Base-by-base conservation (phyloP, 495 filamentous ascomycete species). In the Saxophila tyrrhenica region DNA sequence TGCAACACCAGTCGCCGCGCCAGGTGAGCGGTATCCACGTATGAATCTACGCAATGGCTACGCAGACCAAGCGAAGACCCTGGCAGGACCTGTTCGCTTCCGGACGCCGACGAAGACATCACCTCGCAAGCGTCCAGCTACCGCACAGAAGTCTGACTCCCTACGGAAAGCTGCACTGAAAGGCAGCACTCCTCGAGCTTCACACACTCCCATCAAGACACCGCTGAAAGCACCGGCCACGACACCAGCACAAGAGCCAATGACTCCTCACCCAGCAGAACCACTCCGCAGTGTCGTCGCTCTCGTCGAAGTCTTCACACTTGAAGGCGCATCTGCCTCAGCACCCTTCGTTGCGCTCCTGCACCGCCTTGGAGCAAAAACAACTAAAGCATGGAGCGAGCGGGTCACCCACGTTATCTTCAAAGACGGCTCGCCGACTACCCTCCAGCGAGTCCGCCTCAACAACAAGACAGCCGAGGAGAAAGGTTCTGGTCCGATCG, bases 331-430 rank as follows among this genome's bases (percentile, higher is more conserved):
- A 21, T 86, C 94, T 66, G 88, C 88, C 16, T 89, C 84, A 55
- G 78, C 79, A 16, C 81, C 92, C 48, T 96, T 96, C 65, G 75
- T 85, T 16, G 84, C 92, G 56, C 76, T 94, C 8, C 73, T 96
- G 39, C 77, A 76, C 5, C 81, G 86, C 51, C 87, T 98, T 78
- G 92, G 92, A 10, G 92, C 90, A 17, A 79, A 81, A 25, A 89
- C 86, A 59, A 78, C 94, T 15, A 86, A 84, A 69, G 75, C 74
- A 21, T 98, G 92, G 92, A 87, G 82, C 65, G 73, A 94, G 29
- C 87, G 86, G 2, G 89, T 96, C 63, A 98, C 92, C 3, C 92
- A 98, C 62, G 86, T 98, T 0, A 81, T 98, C 1, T 98, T 86
- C 70, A 96, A 96, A 63, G 92, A 95, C 69, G 92, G 92, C 41